Percentiles rank a stretch among this genome's conserved stretches.
phyloP scores from a whole-genome alignment of 129 eudicot genomes.

The Ambrosia artemisiifolia region DNA sequence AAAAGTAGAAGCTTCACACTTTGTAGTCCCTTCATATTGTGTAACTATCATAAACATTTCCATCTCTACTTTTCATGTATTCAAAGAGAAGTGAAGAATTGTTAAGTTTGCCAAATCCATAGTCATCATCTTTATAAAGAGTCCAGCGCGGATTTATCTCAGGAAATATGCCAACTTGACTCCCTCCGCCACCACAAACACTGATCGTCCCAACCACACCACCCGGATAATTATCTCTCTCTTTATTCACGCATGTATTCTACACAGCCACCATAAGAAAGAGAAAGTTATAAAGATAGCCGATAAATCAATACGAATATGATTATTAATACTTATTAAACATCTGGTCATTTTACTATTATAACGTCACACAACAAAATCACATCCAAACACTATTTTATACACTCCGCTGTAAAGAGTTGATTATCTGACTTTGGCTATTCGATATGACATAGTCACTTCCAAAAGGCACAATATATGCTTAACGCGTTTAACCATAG shows the following conservation, averaged over 20 bases:
- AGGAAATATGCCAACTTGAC: slow-evolving; percentile 42
- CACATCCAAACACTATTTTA: too few species aligned
- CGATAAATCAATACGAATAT: neutral
- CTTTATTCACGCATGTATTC: slow-evolving; percentile 58
- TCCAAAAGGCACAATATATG: too few species aligned
- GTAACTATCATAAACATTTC: slow-evolving; percentile 57
- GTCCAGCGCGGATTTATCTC: slow-evolving; percentile 46
- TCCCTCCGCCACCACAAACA: slow-evolving; percentile 71
- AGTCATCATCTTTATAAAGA: slow-evolving; percentile 49
- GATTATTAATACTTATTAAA: neutral
- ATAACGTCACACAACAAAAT: too few species aligned
- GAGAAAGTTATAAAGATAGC: neutral
- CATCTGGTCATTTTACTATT: too few species aligned
- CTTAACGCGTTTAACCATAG: too few species aligned
- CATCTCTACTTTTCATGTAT: slow-evolving; percentile 75
- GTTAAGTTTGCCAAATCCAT: slow-evolving; percentile 61
- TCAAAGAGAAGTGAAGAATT: slow-evolving; percentile 62
- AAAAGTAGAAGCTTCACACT: slow-evolving; percentile 51
- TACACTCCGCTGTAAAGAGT: too few species aligned
- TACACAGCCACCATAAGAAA: slow-evolving; percentile 26
- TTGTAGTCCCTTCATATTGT: slow-evolving; percentile 69
- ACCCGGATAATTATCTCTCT: slow-evolving; percentile 50
- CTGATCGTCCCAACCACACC: slow-evolving; percentile 55
- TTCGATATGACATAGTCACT: too few species aligned
- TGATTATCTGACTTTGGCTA: too few species aligned